A percentile compares a stretch with the other conserved stretches of the same genome.
Evolutionary conservation across 495 filamentous ascomycete species (phyloP).

Genomic region (Aspergillus coremiiformis): DNA sequence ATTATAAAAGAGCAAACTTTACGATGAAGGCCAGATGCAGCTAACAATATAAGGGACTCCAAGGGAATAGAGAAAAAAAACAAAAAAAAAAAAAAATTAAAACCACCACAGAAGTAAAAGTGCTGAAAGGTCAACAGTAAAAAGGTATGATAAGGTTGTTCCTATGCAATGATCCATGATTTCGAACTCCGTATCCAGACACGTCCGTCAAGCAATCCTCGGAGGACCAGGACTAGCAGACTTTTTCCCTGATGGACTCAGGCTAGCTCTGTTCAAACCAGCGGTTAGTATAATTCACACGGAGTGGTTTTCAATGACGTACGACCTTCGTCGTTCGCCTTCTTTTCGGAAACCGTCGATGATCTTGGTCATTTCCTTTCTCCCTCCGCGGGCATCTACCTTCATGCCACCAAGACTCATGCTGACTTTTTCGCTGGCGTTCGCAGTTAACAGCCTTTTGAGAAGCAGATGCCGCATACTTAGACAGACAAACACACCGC

Average conservation of each 20-base stretch:
- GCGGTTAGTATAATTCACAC: neutral
- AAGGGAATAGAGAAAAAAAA: neutral
- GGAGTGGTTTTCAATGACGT: conserved; percentile 28
- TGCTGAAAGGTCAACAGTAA: neutral
- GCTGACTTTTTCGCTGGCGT: conserved; percentile 72
- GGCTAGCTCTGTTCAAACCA: conserved; percentile 21
- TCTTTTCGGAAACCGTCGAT: conserved; percentile 78
- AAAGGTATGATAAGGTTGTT: neutral
- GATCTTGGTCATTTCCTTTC: conserved; percentile 83
- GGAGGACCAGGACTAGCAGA: conserved; percentile 42
- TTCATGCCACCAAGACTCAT: conserved; percentile 82
- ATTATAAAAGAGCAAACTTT: too few species aligned
- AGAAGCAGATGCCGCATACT: conserved; percentile 84
- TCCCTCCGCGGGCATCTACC: conserved; percentile 64
- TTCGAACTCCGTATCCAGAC: neutral
- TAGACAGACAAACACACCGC: conserved; percentile 93
- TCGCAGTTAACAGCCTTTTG: conserved; percentile 69
- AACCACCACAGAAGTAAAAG: too few species aligned
- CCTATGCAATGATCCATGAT: neutral
- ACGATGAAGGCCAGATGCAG: too few species aligned
- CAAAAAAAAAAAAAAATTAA: neutral
- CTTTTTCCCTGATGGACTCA: conserved; percentile 33
- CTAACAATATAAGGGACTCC: neutral
- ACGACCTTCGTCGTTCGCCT: conserved; percentile 72
- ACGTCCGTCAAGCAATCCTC: conserved; percentile 30